phyloP scores from a whole-genome alignment of 306 rosid species.

The Acacia confusa region DNA sequence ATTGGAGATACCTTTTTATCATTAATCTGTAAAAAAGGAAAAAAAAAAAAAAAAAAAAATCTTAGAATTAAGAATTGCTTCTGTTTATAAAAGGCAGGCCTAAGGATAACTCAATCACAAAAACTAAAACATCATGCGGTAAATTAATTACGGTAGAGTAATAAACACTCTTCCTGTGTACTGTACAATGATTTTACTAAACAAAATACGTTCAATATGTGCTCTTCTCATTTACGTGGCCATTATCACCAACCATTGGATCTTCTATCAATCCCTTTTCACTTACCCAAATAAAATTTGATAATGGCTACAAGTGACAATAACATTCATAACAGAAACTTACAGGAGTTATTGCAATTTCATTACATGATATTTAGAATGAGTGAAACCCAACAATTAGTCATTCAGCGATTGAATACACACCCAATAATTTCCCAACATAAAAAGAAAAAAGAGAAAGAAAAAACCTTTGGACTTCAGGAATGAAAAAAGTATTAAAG shows the following conservation, averaged over 20 bases:
- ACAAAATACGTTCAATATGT: not conserved
- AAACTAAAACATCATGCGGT: not conserved
- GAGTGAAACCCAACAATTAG: constrained; percentile 9
- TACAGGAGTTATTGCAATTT: constrained; percentile 4
- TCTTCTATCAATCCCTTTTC: not conserved
- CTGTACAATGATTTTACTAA: not conserved
- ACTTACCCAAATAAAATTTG: constrained; percentile 8
- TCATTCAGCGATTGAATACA: not conserved
- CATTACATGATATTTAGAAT: not conserved
- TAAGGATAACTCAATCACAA: constrained; percentile 1
- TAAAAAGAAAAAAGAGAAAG: too few species aligned
- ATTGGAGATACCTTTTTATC: constrained; percentile 53
- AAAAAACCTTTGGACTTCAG: not conserved
- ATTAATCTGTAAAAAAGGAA: constrained; percentile 44
- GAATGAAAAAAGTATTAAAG: constrained; percentile 4
- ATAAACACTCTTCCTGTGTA: not conserved
- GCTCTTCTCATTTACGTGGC: not conserved
- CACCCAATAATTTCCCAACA: not conserved
- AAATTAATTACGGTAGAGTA: not conserved
- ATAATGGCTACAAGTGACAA: not conserved
- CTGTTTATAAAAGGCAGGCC: constrained; percentile 9
- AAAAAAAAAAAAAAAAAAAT: not conserved
- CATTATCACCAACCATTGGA: not conserved
- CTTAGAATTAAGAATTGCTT: constrained; percentile 25
- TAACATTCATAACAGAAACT: not conserved